These are phyloP conservation scores for Chimonanthus praecox DNA, from an alignment of 164 flowering plant species.

Conservation along the genomic window DNA sequence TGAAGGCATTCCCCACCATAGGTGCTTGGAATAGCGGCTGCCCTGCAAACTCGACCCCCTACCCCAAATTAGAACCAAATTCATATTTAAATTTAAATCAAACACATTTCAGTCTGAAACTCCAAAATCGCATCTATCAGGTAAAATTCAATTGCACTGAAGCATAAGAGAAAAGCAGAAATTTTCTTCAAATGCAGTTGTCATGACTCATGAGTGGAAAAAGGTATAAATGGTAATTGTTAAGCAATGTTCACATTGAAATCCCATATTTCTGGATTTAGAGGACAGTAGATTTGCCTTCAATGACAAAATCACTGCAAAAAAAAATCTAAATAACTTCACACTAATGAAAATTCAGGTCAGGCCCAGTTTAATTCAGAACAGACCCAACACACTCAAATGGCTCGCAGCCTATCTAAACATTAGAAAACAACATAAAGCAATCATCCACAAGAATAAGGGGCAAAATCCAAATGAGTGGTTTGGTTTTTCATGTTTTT, in stretches of 20 bases:
- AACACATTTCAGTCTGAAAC: not conserved
- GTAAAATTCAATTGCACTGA: not conserved
- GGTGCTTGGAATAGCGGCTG: constrained; percentile 65
- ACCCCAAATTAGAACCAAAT: not conserved
- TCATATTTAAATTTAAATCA: not conserved
- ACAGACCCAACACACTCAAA: not conserved
- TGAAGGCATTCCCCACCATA: constrained; percentile 56
- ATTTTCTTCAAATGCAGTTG: not conserved
- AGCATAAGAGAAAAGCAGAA: not conserved
- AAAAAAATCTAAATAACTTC: not conserved
- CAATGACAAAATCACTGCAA: not conserved
- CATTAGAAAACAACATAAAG: too few species aligned
- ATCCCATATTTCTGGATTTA: too few species aligned
- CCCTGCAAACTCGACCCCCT: constrained; percentile 41
- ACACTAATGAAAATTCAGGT: not conserved
- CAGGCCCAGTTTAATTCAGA: not conserved
- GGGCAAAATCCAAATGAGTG: too few species aligned
- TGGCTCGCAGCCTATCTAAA: not conserved
- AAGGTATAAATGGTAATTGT: not conserved
- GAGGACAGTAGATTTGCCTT: not conserved
- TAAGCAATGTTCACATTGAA: not conserved
- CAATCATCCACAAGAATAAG: too few species aligned
- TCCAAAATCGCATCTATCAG: not conserved
- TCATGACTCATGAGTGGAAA: not conserved
- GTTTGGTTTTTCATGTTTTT: too few species aligned